Base-by-base conservation (phyloP, 345 rosid genomes). In the Melaleuca quinquenervia region DNA sequence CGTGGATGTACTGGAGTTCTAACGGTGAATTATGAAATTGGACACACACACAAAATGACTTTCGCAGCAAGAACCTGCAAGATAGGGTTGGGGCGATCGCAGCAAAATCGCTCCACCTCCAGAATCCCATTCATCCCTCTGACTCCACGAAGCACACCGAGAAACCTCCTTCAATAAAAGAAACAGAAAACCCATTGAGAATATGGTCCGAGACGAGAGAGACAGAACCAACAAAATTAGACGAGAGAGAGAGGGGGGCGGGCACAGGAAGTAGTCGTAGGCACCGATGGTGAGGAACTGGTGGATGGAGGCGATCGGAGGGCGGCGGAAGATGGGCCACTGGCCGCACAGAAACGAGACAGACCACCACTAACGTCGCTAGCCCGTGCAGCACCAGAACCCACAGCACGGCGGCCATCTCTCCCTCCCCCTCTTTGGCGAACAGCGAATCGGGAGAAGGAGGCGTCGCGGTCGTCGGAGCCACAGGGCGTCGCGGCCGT, bases 1-100 rank as follows among this genome's bases (percentile, higher is more conserved):
- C 99, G 82, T 97, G 98, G 87, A 96, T 90, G 91, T 96, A 96
- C 89, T 94, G 99, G 84, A 97, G 98, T n/a, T n/a, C n/a, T n/a
- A n/a, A n/a, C n/a, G n/a, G n/a, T n/a, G n/a, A n/a, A n/a, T n/a
- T n/a, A n/a, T n/a, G n/a, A n/a, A n/a, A n/a, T n/a, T n/a, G n/a
- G n/a, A 41, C 41, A 41, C 4, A 54, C 58, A 21, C n/a, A 32
- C 32, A 41, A 41, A n/a, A 12, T 26, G 22, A 18, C 45, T 32
- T 29, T 36, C 78, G 48, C 24, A 70, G 0, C 13, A 70, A 29
- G 21, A 82, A 95, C 98, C 95, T 95, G 98, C 50, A 97, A 88
- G 11, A 91, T 80, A 51, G 98, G 98, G 41, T 41, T 41, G 41
- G 41, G 41, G 41, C 4, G 98, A 84, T 95, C 93, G 89, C 98